A percentile compares a stretch with the other conserved stretches of the same genome.
Evolutionary conservation across 495 filamentous ascomycete genomes (phyloP).

Genomic region (Penicillium chermesinum): DNA sequence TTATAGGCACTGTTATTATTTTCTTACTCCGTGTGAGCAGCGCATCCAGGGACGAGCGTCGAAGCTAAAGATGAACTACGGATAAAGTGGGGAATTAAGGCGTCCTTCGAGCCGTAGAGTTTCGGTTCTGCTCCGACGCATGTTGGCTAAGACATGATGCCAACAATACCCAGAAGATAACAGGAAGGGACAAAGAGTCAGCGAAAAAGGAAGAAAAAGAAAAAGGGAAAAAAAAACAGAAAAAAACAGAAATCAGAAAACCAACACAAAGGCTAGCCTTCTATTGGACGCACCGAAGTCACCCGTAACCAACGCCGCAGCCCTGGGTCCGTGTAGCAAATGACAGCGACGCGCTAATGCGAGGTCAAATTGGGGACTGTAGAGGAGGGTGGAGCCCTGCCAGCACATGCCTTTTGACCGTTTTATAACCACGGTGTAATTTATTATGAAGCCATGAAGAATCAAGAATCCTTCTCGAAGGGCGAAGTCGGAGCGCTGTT

Average conservation of each 20-base stretch:
- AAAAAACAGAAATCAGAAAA: constrained; percentile 12
- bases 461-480: too few species aligned
- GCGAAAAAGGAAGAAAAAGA: background rate
- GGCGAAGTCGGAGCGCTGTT: background rate
- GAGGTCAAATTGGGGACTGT: constrained; percentile 20
- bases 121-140: background rate
- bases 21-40: constrained; percentile 3
- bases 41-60: background rate
- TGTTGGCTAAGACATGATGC: background rate
- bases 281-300: constrained; percentile 26
- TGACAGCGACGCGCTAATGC: constrained; percentile 17
- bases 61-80: background rate
- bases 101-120: background rate
- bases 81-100: background rate
- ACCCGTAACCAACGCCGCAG: constrained; percentile 24
- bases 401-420: constrained; percentile 16
- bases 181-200: background rate
- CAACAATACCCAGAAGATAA: background rate
- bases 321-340: constrained; percentile 14
- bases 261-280: constrained; percentile 28
- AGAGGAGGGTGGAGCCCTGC: constrained; percentile 13
- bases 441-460: too few species aligned
- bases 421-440: constrained; percentile 2
- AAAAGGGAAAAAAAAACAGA: background rate
- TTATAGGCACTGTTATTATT: background rate